Evolutionary conservation across 1,139 yeast genomes (phyloP), one percentile per base, ranked within the genome.

Genomic region (Meyerozyma athensensis): DNA sequence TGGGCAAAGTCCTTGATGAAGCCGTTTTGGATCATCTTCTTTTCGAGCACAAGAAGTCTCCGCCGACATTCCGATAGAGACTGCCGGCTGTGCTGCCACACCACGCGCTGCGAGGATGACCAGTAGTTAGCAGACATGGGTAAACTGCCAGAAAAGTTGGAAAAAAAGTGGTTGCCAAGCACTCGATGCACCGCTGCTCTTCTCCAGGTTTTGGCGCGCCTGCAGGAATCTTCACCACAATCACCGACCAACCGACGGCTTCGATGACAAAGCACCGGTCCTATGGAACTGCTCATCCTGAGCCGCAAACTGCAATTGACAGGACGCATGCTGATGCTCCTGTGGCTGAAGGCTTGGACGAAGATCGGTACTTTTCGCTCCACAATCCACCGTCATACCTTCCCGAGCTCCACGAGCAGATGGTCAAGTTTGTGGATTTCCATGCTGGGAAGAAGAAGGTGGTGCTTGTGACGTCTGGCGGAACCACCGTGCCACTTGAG

Each of bases 401-500:
- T 33, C 72, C 74, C 1, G 80, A 79, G 39, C 63, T 90, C 33
- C 72, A 76, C 36, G 47, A 51, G 8, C 78, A 80, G 43, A 79
- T 86, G 8, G 54, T 64, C 5, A 71, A 71, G 3, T 90, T 92
- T 54, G 72, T 89, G 32, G 60, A 71, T 16, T 62, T 48, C 47
- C 80, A 77, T 47, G 40, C 60, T 13, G 52, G 59, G 7, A 63
- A 69, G 4, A 74, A 75, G 39, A 74, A 69, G 42, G 74, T 92
- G 16, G 97, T 81, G 0, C 63, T 92, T 39, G 94, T 92, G 3
- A 92, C 97, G 0, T 81, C 92, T 8, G 99, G 99, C n/a, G 99
- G 98, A 23, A 92, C 98, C 1, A 90, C 97, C 0, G 99, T 94
- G 0, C 99, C 99, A 0, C 67, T 92, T 47, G 99, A 92, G 53